phyloP scores from a whole-genome alignment of 495 filamentous ascomycete species.

The Trichocladium uniseriatum region DNA sequence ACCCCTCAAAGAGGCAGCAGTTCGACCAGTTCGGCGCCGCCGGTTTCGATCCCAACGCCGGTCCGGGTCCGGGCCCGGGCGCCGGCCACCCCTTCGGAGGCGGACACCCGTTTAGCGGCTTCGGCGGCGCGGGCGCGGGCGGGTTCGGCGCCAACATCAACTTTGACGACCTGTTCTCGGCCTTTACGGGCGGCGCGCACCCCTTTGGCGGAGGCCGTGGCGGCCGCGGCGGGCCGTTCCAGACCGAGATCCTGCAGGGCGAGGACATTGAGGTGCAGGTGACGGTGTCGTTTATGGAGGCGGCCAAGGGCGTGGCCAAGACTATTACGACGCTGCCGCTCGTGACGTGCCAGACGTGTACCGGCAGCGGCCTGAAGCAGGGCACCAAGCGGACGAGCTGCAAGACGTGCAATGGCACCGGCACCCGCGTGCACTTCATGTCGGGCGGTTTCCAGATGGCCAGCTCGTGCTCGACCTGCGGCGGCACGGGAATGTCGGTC shows the following conservation, averaged over 20 bases:
- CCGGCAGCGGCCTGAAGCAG: slow-evolving; percentile 73
- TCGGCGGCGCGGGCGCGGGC: slow-evolving; percentile 46
- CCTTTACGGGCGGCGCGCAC: slow-evolving; percentile 58
- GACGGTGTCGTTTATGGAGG: slow-evolving; percentile 90
- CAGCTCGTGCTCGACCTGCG: slow-evolving; percentile 73
- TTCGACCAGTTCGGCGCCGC: slow-evolving; percentile 85
- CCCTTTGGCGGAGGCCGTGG: slow-evolving; percentile 43
- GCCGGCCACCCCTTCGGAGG: slow-evolving; percentile 58
- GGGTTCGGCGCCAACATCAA: slow-evolving; percentile 73
- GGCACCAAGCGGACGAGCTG: slow-evolving; percentile 65
- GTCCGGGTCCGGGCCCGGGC: slow-evolving; percentile 55
- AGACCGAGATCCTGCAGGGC: slow-evolving; percentile 69
- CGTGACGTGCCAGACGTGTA: slow-evolving; percentile 68
- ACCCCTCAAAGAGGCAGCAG: slow-evolving; percentile 81
- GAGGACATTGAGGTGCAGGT: slow-evolving; percentile 92
- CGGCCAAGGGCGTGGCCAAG: slow-evolving; percentile 76
- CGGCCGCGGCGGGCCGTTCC: slow-evolving; percentile 51
- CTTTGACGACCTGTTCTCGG: slow-evolving; percentile 90
- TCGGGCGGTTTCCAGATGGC: slow-evolving; percentile 92
- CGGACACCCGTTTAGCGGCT: slow-evolving; percentile 46
- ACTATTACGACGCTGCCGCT: slow-evolving; percentile 71
- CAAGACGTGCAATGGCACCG: slow-evolving; percentile 73
- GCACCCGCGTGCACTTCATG: slow-evolving; percentile 77
- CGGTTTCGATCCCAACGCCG: slow-evolving; percentile 71
- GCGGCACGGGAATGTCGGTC: slow-evolving; percentile 59